Percentiles rank a stretch among this genome's conserved stretches.
Conservation (phyloP, 352 stramenopile genomes). For the Phytophthora lateralis region DNA sequence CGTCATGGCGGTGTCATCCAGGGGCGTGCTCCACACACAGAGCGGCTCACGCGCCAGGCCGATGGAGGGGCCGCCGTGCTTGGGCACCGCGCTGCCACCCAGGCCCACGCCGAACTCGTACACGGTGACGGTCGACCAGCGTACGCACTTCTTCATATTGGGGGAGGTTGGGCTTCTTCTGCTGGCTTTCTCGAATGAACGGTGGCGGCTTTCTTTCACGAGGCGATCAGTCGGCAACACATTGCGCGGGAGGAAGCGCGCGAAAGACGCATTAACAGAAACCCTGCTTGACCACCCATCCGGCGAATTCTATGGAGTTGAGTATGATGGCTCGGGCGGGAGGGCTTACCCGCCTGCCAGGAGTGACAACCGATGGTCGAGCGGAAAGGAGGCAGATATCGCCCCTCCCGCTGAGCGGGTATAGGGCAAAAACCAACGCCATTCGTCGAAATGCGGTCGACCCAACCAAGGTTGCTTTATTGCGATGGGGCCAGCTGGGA, state of each 20-base stretch:
- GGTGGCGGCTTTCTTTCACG: constrained; percentile 17
- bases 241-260: constrained; percentile 8
- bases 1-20: constrained; percentile 33
- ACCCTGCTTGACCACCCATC: constrained; percentile 23
- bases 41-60: constrained; percentile 53
- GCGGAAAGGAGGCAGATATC: neutral
- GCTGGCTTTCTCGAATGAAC: constrained; percentile 26
- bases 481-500: constrained; percentile 17
- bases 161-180: neutral
- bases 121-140: constrained; percentile 65
- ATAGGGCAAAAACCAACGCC: neutral
- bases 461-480: neutral
- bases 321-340: constrained; percentile 20
- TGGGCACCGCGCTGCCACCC: constrained; percentile 55
- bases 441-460: neutral
- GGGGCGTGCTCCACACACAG: constrained; percentile 50
- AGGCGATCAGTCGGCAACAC: constrained; percentile 4
- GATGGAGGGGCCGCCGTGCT: constrained; percentile 55
- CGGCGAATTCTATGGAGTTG: constrained; percentile 18
- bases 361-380: neutral
- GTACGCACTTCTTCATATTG: constrained; percentile 52
- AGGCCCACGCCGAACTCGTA: constrained; percentile 68
- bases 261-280: neutral
- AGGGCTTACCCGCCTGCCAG: neutral
- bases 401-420: neutral